phyloP scores from a whole-genome alignment of 2,329 filamentous ascomycete genomes.

The Scedosporium dehoogii region DNA sequence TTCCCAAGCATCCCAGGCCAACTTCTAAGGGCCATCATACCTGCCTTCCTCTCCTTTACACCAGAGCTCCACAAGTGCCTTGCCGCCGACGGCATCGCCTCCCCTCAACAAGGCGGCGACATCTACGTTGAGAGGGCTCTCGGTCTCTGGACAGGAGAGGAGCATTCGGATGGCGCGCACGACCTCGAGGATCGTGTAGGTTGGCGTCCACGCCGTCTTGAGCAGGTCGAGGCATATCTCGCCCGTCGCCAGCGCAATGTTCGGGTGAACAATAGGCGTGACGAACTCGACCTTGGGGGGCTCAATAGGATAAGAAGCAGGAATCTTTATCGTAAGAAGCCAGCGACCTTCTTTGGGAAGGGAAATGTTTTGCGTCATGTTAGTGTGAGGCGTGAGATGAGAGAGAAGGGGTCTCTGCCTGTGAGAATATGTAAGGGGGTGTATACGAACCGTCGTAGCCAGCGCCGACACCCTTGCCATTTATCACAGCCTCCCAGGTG shows the following conservation, averaged over 20 bases:
- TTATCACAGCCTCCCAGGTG: constrained; percentile 50
- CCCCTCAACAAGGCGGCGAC: constrained; percentile 59
- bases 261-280: constrained; percentile 81
- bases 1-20: neutral
- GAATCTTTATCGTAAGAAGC: constrained; percentile 70
- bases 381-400: neutral
- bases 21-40: constrained; percentile 9
- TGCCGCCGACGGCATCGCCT: constrained; percentile 59
- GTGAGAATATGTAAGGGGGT: neutral
- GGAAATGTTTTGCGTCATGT: neutral
- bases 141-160: constrained; percentile 55
- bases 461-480: constrained; percentile 42
- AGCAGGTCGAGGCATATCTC: constrained; percentile 93
- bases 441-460: constrained; percentile 41
- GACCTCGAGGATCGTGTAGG: constrained; percentile 70
- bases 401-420: neutral
- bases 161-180: constrained; percentile 65
- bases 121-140: constrained; percentile 72
- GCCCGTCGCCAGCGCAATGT: constrained; percentile 60
- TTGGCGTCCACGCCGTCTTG: constrained; percentile 69
- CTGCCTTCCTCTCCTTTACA: constrained; percentile 25
- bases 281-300: constrained; percentile 71
- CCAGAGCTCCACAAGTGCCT: constrained; percentile 64
- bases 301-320: constrained; percentile 64
- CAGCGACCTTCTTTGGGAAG: constrained; percentile 57